phyloP scores from a whole-genome alignment of 768 basidiomycete species.

The Termitomyces titanicus region DNA sequence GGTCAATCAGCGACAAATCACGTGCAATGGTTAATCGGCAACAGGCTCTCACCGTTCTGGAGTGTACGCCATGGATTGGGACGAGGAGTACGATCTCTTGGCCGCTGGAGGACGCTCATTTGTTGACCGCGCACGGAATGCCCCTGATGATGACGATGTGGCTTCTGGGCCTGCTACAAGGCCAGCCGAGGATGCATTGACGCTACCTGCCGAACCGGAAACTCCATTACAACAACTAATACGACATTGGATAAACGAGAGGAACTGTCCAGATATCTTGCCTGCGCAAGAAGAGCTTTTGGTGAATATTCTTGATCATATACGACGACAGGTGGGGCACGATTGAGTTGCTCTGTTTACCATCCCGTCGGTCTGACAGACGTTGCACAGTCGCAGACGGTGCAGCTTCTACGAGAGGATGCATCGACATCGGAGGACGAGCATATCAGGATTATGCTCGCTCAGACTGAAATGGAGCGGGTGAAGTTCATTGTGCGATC shows the following conservation, averaged over 20 bases:
- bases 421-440: constrained; percentile 88
- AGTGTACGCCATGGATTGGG: constrained; percentile 32
- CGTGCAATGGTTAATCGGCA: not conserved
- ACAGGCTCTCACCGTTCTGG: not conserved
- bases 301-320: constrained; percentile 64
- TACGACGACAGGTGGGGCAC: constrained; percentile 72
- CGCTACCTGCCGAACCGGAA: constrained; percentile 30
- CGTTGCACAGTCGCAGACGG: constrained; percentile 63
- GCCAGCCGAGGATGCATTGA: constrained; percentile 4
- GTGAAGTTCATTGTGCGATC: constrained; percentile 91
- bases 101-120: constrained; percentile 20
- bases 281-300: constrained; percentile 70
- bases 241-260: constrained; percentile 84
- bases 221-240: constrained; percentile 68
- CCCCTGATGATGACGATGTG: constrained; percentile 33
- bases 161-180: constrained; percentile 22
- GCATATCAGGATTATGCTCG: constrained; percentile 89
- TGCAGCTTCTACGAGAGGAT: constrained; percentile 73
- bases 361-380: not conserved
- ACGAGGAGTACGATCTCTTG: constrained; percentile 30
- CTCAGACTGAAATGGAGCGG: constrained; percentile 91
- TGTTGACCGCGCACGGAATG: constrained; percentile 31
- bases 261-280: constrained; percentile 77
- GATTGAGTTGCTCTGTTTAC: not conserved
- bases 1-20: no score